Conservation (phyloP, 352 stramenopile species). For the Blastocystis sp. region DNA sequence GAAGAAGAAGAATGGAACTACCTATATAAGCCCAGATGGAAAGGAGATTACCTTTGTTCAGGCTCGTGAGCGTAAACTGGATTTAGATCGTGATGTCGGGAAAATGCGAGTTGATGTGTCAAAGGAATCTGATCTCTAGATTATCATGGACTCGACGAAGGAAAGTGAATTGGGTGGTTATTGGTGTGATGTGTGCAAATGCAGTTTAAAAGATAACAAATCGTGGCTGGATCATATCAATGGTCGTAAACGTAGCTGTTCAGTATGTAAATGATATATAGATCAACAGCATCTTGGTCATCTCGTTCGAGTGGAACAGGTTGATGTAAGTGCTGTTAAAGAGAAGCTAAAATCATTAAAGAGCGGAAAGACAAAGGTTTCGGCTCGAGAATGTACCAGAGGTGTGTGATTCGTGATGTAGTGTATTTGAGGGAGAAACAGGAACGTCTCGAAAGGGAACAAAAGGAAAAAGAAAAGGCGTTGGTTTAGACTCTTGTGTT, state of each 20-base stretch:
- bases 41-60: slow-evolving; percentile 44
- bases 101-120: slow-evolving; percentile 66
- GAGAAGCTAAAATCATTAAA: slow-evolving; percentile 68
- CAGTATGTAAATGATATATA: slow-evolving; percentile 63
- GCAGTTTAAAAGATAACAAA: slow-evolving; percentile 81
- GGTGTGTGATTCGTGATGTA: slow-evolving; percentile 36
- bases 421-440: slow-evolving; percentile 53
- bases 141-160: slow-evolving; percentile 77
- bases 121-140: slow-evolving; percentile 63
- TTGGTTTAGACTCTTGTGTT: slow-evolving; percentile 72
- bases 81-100: slow-evolving; percentile 75
- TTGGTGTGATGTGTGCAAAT: slow-evolving; percentile 84
- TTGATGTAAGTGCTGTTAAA: slow-evolving; percentile 11
- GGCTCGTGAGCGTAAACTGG: slow-evolving; percentile 71
- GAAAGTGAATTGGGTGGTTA: slow-evolving; percentile 75
- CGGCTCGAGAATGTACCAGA: slow-evolving; percentile 70
- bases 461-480: slow-evolving; percentile 77
- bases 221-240: slow-evolving; percentile 88
- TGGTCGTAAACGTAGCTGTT: slow-evolving; percentile 78
- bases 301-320: slow-evolving; percentile 79
- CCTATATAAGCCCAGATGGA: slow-evolving; percentile 32
- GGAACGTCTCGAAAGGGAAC: slow-evolving; percentile 67
- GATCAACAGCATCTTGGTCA: slow-evolving; percentile 80
- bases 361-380: slow-evolving; percentile 77
- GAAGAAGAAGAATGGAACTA: slow-evolving; percentile 36